Conservation (phyloP, 441 rosid species). For the Hura crepitans region DNA sequence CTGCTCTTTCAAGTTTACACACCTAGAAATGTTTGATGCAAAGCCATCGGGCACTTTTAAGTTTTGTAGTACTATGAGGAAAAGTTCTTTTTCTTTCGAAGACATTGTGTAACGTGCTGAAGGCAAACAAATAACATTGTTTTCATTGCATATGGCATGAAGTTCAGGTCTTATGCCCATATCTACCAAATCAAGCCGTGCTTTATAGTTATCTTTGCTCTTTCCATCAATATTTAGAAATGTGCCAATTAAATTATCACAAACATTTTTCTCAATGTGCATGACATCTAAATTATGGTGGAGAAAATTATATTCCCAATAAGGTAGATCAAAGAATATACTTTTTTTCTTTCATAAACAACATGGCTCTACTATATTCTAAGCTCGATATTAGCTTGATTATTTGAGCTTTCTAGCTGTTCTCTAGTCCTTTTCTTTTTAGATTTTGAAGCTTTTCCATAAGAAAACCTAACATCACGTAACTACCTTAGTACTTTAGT, state of each 20-base stretch:
- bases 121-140: neutral
- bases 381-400: neutral
- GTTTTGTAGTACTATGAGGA: neutral
- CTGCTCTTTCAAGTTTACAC: neutral
- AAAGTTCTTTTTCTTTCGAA: neutral
- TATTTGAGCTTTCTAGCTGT: too few species aligned
- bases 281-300: neutral
- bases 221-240: neutral
- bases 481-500: neutral
- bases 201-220: neutral
- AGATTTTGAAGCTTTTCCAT: too few species aligned
- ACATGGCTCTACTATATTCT: neutral
- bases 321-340: neutral
- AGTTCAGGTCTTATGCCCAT: neutral
- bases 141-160: neutral
- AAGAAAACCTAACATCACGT: too few species aligned
- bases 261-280: neutral
- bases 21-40: neutral
- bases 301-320: neutral
- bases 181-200: neutral
- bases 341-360: neutral
- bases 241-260: neutral
- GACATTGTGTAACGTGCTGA: neutral
- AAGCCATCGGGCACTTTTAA: neutral
- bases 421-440: too few species aligned